phyloP scores from a whole-genome alignment of 441 rosid species.

The Gossypium davidsonii region DNA sequence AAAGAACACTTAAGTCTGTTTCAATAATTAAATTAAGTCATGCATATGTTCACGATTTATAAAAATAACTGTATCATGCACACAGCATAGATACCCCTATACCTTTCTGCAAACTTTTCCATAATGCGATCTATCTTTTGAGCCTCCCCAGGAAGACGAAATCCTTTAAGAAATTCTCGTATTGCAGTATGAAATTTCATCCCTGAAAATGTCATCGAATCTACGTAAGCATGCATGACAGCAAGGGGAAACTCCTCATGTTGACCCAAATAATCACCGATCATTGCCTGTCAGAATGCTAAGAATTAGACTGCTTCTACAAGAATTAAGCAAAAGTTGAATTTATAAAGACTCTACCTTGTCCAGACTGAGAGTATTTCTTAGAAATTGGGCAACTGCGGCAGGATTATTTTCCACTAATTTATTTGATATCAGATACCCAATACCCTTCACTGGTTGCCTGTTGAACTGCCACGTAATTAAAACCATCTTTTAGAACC shows the following conservation, averaged over 20 bases:
- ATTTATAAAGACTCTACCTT: slow-evolving; percentile 51
- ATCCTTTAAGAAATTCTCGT: slow-evolving; percentile 92
- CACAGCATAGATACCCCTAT: slow-evolving; percentile 7
- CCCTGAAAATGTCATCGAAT: slow-evolving; percentile 85
- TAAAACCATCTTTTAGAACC: slow-evolving; percentile 5
- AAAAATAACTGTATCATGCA: background rate
- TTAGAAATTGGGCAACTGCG: slow-evolving; percentile 85
- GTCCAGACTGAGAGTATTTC: slow-evolving; percentile 64
- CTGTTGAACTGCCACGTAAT: slow-evolving; percentile 81
- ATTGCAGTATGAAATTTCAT: slow-evolving; percentile 87
- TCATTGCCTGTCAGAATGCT: slow-evolving; percentile 69
- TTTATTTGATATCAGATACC: slow-evolving; percentile 70
- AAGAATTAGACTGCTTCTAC: slow-evolving; percentile 29
- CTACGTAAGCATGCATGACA: slow-evolving; percentile 98
- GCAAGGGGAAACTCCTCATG: slow-evolving; percentile 98
- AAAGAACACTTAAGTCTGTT: background rate
- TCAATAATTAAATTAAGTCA: background rate
- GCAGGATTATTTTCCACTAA: slow-evolving; percentile 77
- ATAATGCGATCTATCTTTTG: slow-evolving; percentile 98
- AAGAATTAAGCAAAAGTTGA: slow-evolving; percentile 15
- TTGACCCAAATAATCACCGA: slow-evolving; percentile 96
- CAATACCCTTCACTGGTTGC: slow-evolving; percentile 73
- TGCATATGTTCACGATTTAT: background rate
- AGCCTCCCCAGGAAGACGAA: slow-evolving; percentile 99
- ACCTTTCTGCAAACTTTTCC: slow-evolving; percentile 99